Base-by-base conservation (phyloP, 805 yeast genomes). In the Saturnispora saitoi region DNA sequence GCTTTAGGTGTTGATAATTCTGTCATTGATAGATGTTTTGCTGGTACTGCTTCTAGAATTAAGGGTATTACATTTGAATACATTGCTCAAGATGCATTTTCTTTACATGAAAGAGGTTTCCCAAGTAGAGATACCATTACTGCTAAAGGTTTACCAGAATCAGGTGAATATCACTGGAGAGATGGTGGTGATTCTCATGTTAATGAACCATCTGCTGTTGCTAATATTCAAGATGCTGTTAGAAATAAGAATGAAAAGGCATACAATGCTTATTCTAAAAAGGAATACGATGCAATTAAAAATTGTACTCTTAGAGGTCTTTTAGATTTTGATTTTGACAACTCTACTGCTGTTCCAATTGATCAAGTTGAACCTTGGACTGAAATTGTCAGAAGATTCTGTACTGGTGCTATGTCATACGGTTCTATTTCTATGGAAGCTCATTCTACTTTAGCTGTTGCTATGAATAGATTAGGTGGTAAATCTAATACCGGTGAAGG, bases 341-440 rank as follows among this genome's bases (percentile, higher is more conserved):
- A 63, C 55, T 75, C 88, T 0, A 74, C 72, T 4, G 77, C 90
- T 4, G 93, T 91, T 47, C 97, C 99, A 49, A 71, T 91, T 54
- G 99, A 91, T 62, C 98, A 93, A 70, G 99, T 91, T 57, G 99
- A 91, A 72, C 99, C 99, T 41, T 91, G 99, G 99, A 93, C 98
- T 32, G 99, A 91, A 67, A 91, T 91, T 66, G 99, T 90, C 31
- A 82, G 96, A 60, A 79, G 99, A 60, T 93, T 93, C 65, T 90
- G 90, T 55, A 90, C 99, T n/a, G 99, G 99, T 71, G 99, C 99
- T 47, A 91, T 91, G 99, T 90, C 97, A 2, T 91, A 93, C 63
- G 99, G 99, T 63, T 91, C 98, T 43, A 91, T 91, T 63, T 91
- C 98, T 4, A 86, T 90, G 95, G 99, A 91, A 69, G 90, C 97